Evolutionary conservation across 257 asterid species (phyloP).

Genomic region (Solanum verrucosum): DNA sequence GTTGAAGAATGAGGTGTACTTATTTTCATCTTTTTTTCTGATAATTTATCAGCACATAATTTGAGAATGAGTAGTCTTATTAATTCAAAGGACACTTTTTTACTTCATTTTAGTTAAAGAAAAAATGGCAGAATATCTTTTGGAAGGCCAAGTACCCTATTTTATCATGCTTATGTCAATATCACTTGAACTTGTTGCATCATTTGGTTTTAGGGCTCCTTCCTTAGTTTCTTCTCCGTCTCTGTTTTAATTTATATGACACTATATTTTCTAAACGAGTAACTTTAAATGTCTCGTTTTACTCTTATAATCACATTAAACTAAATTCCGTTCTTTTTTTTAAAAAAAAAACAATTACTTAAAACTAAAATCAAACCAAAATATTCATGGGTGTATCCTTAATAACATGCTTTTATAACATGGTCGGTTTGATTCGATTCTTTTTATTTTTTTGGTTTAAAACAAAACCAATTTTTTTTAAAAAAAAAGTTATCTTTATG

Average conservation of each 20-base stretch:
- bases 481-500: neutral
- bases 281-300: neutral
- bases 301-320: neutral
- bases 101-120: neutral
- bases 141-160: neutral
- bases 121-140: neutral
- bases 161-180: conserved; percentile 7
- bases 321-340: neutral
- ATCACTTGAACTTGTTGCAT: conserved; percentile 27
- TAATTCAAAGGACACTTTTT: neutral
- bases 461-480: too few relatives aligned
- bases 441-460: neutral
- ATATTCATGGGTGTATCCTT: neutral
- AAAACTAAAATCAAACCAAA: neutral
- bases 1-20: conserved; percentile 19
- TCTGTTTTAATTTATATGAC: neutral
- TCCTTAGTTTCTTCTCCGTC: neutral
- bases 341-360: too few relatives aligned
- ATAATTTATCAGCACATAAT: neutral
- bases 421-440: neutral
- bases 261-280: too few relatives aligned
- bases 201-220: conserved; percentile 39
- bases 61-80: neutral
- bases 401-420: neutral
- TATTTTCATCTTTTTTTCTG: conserved; percentile 4